Evolutionary conservation across 2,329 filamentous ascomycete genomes (phyloP).

Genomic region (Ceratocystiopsis minuta): DNA sequence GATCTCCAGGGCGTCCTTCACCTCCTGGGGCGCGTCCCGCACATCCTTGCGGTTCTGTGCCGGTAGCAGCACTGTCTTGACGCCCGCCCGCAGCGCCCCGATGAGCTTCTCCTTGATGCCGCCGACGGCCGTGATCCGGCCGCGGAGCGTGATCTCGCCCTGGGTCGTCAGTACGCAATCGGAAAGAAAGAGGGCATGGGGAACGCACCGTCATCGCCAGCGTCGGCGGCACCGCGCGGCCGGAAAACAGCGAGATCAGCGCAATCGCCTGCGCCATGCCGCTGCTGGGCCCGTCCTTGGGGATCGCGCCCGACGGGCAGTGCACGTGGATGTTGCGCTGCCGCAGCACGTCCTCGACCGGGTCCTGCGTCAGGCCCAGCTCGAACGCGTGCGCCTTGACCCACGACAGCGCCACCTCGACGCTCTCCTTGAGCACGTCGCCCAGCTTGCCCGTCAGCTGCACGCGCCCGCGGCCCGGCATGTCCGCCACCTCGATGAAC

Average conservation of each 20-base stretch:
- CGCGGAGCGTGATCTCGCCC: constrained; percentile 62
- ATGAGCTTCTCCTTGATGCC: constrained; percentile 99
- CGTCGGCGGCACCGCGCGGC: constrained; percentile 70
- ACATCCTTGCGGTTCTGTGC: constrained; percentile 82
- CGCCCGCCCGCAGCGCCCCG: constrained; percentile 77
- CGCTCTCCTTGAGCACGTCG: constrained; percentile 90
- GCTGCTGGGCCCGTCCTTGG: constrained; percentile 77
- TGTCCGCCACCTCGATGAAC: constrained; percentile 95
- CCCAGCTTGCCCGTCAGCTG: constrained; percentile 93
- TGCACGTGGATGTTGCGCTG: constrained; percentile 87
- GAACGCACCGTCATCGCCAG: constrained; percentile 76
- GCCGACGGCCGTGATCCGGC: constrained; percentile 81
- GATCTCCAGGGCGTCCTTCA: constrained; percentile 72
- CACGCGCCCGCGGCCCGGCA: constrained; percentile 82
- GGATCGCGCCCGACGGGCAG: constrained; percentile 84
- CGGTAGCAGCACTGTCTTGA: constrained; percentile 83
- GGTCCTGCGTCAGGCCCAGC: constrained; percentile 63
- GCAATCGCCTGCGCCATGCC: constrained; percentile 90
- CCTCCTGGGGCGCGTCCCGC: constrained; percentile 77
- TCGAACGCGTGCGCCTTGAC: constrained; percentile 92
- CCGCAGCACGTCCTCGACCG: constrained; percentile 87
- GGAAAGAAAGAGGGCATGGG: constrained; percentile 1
- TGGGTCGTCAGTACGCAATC: constrained; percentile 16
- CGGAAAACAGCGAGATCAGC: constrained; percentile 75
- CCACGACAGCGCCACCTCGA: constrained; percentile 92